phyloP scores from a whole-genome alignment of 441 rosid genomes.

The Daphne laureola region DNA sequence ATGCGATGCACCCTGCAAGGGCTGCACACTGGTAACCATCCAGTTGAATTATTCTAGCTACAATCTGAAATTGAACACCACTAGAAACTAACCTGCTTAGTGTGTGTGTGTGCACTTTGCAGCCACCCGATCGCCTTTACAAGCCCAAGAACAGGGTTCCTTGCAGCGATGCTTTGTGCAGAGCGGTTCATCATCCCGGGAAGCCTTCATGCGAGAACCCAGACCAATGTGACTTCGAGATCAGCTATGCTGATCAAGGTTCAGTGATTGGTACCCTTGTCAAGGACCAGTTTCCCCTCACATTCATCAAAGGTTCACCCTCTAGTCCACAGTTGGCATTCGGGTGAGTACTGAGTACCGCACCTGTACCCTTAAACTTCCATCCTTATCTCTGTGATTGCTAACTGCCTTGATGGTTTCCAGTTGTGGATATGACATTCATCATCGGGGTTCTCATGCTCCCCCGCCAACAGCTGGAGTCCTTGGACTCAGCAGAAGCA shows the following conservation, averaged over 20 bases:
- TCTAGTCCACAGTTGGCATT: constrained; percentile 43
- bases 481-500: constrained; percentile 60
- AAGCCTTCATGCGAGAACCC: constrained; percentile 29
- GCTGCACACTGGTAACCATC: constrained; percentile 43
- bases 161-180: constrained; percentile 39
- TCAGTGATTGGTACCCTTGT: constrained; percentile 53
- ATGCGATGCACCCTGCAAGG: constrained; percentile 61
- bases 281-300: constrained; percentile 33
- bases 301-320: constrained; percentile 40
- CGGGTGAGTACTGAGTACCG: constrained; percentile 42
- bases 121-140: constrained; percentile 44
- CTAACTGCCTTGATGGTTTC: constrained; percentile 4
- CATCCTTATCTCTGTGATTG: background rate
- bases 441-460: constrained; percentile 23
- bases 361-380: background rate
- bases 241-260: constrained; percentile 46
- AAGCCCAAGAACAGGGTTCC: constrained; percentile 36
- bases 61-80: background rate
- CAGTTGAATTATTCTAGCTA: background rate
- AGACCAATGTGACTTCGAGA: constrained; percentile 54
- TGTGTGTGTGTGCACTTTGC: constrained; percentile 5
- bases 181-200: constrained; percentile 20
- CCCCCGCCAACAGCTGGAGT: constrained; percentile 52
- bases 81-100: background rate
- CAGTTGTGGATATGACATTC: constrained; percentile 53